These are phyloP conservation scores for Iris macrosiphon DNA, from an alignment of 106 monocot species.

Conservation along the genomic window DNA sequence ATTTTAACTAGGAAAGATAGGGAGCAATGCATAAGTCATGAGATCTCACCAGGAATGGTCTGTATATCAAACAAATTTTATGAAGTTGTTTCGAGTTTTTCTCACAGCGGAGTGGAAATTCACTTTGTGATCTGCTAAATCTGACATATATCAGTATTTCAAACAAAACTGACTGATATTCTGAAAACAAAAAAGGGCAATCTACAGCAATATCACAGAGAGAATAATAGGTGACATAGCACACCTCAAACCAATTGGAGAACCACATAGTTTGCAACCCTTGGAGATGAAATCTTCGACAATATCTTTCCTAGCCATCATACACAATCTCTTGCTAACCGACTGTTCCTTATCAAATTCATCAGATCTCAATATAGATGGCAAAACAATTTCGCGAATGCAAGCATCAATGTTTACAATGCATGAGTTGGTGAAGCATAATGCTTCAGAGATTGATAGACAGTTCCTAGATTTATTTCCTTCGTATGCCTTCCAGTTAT, in stretches of 20 bases:
- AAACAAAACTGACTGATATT: too few relatives aligned
- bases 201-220: not conserved
- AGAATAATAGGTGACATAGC: not conserved
- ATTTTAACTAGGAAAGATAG: too few relatives aligned
- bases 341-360: slow-evolving; percentile 8
- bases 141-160: too few relatives aligned
- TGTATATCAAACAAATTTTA: slow-evolving; percentile 40
- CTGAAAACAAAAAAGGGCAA: not conserved
- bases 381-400: slow-evolving; percentile 24
- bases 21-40: too few relatives aligned
- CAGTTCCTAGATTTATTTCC: slow-evolving; percentile 7
- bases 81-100: slow-evolving; percentile 38
- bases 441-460: slow-evolving; percentile 29
- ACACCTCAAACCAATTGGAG: slow-evolving; percentile 29
- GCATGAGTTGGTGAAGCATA: slow-evolving; percentile 12
- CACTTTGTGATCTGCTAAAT: not conserved
- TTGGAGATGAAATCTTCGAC: slow-evolving; percentile 26
- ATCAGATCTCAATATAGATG: slow-evolving; percentile 1
- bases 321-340: slow-evolving; percentile 16
- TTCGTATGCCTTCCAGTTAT: slow-evolving; percentile 39
- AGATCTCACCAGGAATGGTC: slow-evolving; percentile 54
- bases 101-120: slow-evolving; percentile 25
- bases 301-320: slow-evolving; percentile 14
- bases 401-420: slow-evolving; percentile 21
- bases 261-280: slow-evolving; percentile 49